A percentile compares a stretch with the other conserved stretches of the same genome.
These are phyloP conservation scores for Heterobasidion occidentale DNA, from an alignment of 1,284 basidiomycete species.

Conservation along the genomic window DNA sequence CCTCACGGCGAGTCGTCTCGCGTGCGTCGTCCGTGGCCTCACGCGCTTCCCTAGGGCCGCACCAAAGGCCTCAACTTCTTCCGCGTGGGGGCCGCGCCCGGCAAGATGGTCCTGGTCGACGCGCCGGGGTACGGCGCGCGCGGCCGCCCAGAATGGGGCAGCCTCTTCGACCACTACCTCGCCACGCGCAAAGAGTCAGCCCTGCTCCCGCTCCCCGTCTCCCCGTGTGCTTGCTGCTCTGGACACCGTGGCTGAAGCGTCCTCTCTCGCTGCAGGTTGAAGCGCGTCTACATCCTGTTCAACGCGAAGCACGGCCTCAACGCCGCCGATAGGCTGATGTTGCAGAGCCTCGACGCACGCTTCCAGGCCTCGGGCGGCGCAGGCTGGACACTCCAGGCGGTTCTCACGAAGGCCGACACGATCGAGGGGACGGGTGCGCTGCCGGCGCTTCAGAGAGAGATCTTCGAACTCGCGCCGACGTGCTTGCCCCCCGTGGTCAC, in stretches of 20 bases:
- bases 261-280: slow-evolving; percentile 34
- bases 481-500: slow-evolving; percentile 61
- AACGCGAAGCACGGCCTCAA: slow-evolving; percentile 58
- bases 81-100: slow-evolving; percentile 46
- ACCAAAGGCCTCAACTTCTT: slow-evolving; percentile 68
- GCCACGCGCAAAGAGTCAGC: slow-evolving; percentile 40
- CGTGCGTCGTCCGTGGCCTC: neutral
- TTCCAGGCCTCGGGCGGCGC: slow-evolving; percentile 28
- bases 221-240: neutral
- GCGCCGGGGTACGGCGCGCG: slow-evolving; percentile 73
- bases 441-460: slow-evolving; percentile 23
- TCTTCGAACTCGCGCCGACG: slow-evolving; percentile 47
- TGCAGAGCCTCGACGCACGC: slow-evolving; percentile 37
- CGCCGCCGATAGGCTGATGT: slow-evolving; percentile 51
- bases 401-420: slow-evolving; percentile 65
- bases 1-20: neutral
- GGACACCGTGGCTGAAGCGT: neutral
- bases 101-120: slow-evolving; percentile 61
- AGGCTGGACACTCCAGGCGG: slow-evolving; percentile 54
- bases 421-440: slow-evolving; percentile 22
- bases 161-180: slow-evolving; percentile 57
- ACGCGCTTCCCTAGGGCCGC: slow-evolving; percentile 39
- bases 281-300: slow-evolving; percentile 61
- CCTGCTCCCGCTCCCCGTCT: neutral
- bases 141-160: slow-evolving; percentile 67